Conservation (phyloP, 306 rosid genomes). For the Purshia tridentata region DNA sequence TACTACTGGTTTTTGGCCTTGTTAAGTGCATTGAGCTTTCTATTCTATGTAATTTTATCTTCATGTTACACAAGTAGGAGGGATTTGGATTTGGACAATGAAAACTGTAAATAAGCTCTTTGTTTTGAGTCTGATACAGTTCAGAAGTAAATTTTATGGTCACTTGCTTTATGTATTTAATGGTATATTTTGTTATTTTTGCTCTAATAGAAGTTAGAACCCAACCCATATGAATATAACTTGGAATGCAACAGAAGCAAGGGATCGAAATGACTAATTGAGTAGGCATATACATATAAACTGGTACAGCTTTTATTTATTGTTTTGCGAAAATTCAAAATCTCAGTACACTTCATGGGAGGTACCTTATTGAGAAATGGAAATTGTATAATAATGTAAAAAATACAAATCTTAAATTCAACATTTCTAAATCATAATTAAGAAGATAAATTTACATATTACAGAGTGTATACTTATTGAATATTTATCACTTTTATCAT, state of each 20-base stretch:
- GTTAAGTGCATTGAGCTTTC: conserved; percentile 48
- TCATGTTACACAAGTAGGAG: conserved; percentile 42
- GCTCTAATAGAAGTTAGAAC: too few relatives aligned
- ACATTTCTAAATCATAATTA: too few relatives aligned
- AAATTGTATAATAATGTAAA: background rate
- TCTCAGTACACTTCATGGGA: background rate
- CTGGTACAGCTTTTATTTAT: background rate
- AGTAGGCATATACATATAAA: too few relatives aligned
- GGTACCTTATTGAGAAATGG: background rate
- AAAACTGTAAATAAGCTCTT: conserved; percentile 37
- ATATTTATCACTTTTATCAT: too few relatives aligned
- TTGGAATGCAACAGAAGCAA: too few relatives aligned
- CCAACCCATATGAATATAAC: too few relatives aligned
- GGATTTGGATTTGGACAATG: conserved; percentile 38
- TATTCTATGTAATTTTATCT: conserved; percentile 56
- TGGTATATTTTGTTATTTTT: too few relatives aligned
- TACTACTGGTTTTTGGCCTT: conserved; percentile 79
- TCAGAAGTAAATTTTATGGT: background rate
- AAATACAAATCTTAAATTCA: too few relatives aligned
- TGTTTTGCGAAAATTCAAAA: background rate
- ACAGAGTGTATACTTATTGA: too few relatives aligned
- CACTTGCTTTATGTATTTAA: too few relatives aligned
- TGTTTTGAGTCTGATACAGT: conserved; percentile 2
- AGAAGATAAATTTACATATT: too few relatives aligned
- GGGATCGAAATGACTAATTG: too few relatives aligned